Evolutionary conservation across 352 stramenopile genomes (phyloP).

Genomic region (Phytopythium boreale): DNA sequence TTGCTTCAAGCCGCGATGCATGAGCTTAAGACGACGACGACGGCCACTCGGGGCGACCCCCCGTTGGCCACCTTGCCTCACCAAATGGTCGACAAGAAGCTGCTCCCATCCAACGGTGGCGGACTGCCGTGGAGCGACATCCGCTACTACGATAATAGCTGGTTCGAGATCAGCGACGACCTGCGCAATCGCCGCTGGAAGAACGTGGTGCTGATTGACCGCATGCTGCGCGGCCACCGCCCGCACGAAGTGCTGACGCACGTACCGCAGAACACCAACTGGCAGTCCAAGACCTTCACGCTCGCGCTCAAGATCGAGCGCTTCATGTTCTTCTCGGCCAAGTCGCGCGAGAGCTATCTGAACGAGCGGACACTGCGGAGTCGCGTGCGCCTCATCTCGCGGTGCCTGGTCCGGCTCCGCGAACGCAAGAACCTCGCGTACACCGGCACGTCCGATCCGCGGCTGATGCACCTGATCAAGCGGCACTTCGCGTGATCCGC

Average conservation of each 20-base stretch:
- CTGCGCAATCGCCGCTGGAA: constrained; percentile 8
- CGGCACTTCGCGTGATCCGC: neutral
- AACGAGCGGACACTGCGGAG: constrained; percentile 52
- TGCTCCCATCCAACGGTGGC: neutral
- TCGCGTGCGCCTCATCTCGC: constrained; percentile 52
- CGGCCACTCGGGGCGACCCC: neutral
- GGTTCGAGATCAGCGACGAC: constrained; percentile 9
- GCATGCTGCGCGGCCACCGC: constrained; percentile 56
- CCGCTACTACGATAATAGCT: constrained; percentile 10
- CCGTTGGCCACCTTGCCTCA: neutral
- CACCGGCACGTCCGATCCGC: constrained; percentile 3
- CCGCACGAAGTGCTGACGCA: constrained; percentile 64
- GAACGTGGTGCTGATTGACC: constrained; percentile 52
- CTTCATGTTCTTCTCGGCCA: constrained; percentile 54
- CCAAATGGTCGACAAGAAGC: constrained; percentile 1
- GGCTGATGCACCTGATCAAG: constrained; percentile 2
- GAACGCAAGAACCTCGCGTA: constrained; percentile 47
- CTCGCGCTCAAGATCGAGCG: constrained; percentile 68
- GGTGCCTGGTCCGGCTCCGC: constrained; percentile 49
- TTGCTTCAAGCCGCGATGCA: constrained; percentile 3
- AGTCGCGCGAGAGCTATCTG: constrained; percentile 57
- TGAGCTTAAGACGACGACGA: constrained; percentile 3
- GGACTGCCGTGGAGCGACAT: constrained; percentile 2
- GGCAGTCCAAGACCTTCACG: constrained; percentile 61
- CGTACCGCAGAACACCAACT: constrained; percentile 64